These are phyloP conservation scores for Candida argentea DNA, from an alignment of 805 yeast species.

Conservation along the genomic window DNA sequence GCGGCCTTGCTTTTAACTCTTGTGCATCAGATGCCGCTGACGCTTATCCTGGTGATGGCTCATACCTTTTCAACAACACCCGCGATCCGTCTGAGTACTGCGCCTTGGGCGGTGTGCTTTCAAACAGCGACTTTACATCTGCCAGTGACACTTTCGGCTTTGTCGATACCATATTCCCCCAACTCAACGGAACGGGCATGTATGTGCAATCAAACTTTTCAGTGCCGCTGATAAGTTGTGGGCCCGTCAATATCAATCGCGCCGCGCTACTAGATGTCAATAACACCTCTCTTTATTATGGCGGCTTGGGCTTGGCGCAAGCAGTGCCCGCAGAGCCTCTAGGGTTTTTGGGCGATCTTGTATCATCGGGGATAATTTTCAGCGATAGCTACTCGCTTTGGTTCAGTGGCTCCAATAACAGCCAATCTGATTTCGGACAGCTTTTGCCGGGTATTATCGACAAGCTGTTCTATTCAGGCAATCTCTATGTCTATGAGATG, in stretches of 20 bases:
- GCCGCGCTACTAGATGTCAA: slow-evolving; percentile 21
- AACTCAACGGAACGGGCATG: slow-evolving; percentile 18
- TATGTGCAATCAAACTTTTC: slow-evolving; percentile 16
- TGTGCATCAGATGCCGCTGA: too few species aligned
- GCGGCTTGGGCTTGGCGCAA: slow-evolving; percentile 29
- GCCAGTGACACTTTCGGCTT: too few species aligned
- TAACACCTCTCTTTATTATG: slow-evolving; percentile 13
- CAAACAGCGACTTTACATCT: too few species aligned
- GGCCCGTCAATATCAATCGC: slow-evolving; percentile 8
- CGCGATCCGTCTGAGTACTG: too few species aligned
- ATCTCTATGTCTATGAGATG: slow-evolving; percentile 39
- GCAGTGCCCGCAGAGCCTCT: slow-evolving; percentile 8
- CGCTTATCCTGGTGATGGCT: too few species aligned
- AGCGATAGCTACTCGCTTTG: slow-evolving; percentile 26
- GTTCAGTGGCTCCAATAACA: slow-evolving; percentile 11
- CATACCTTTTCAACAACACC: too few species aligned
- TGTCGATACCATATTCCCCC: too few species aligned
- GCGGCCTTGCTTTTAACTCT: too few species aligned
- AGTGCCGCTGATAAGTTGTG: slow-evolving; percentile 7
- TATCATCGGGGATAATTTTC: slow-evolving; percentile 10
- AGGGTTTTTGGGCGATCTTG: slow-evolving; percentile 20
- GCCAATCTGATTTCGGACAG: slow-evolving; percentile 14
- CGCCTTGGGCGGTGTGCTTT: too few species aligned
- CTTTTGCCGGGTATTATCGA: slow-evolving; percentile 54
- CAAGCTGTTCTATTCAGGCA: slow-evolving; percentile 33